These are phyloP conservation scores for Medicago truncatula DNA, from an alignment of 306 rosid genomes.

Conservation along the genomic window MtrunA17r5.0-ANR NC_053043.1:30060001-30060500, in stretches of 20 bases:
- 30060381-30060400: slow-evolving; percentile 83
- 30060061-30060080: slow-evolving; percentile 28
- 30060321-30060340: slow-evolving; percentile 69
- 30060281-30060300: slow-evolving; percentile 60
- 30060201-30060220: slow-evolving; percentile 65
- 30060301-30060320: slow-evolving; percentile 52
- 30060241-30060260: slow-evolving; percentile 61
- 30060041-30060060: neutral
- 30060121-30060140: slow-evolving; percentile 45
- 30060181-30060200: slow-evolving; percentile 78
- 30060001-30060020: neutral
- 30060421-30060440: slow-evolving; percentile 99
- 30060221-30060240: slow-evolving; percentile 57
- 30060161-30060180: slow-evolving; percentile 48
- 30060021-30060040: neutral
- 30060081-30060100: slow-evolving; percentile 28
- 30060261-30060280: slow-evolving; percentile 75
- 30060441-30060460: slow-evolving; percentile 99
- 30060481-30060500: slow-evolving; percentile 87
- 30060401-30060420: slow-evolving; percentile 93
- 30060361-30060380: slow-evolving; percentile 89
- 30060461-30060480: slow-evolving; percentile 98
- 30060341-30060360: slow-evolving; percentile 78
- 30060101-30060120: slow-evolving; percentile 19
- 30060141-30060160: slow-evolving; percentile 49